These are phyloP conservation scores for Crithidia fasciculata DNA, from an alignment of 208 protist species.

Conservation along the genomic window DNA sequence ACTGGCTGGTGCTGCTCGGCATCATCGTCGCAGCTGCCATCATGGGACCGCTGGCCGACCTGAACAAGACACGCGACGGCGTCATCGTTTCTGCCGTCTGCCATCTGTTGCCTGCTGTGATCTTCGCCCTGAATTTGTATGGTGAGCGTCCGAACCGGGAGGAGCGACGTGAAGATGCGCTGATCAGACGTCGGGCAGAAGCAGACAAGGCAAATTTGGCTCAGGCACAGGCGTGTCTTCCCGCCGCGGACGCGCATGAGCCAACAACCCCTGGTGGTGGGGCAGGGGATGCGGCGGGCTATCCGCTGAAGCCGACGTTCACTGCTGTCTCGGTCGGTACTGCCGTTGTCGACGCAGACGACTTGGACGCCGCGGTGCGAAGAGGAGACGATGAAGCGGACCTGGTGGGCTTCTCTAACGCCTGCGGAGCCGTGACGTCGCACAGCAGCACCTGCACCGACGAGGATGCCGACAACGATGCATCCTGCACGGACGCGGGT, in stretches of 20 bases:
- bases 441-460: neutral
- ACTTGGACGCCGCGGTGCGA: neutral
- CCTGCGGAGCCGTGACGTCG: neutral
- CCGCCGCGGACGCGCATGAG: neutral
- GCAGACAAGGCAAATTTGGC: neutral
- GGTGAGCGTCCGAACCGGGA: constrained; percentile 43
- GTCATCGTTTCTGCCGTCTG: constrained; percentile 38
- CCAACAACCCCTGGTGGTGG: too few relatives aligned
- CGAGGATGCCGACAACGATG: neutral
- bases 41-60: constrained; percentile 51
- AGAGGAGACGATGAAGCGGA: constrained; percentile 30
- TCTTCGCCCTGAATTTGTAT: constrained; percentile 60
- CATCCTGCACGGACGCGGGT: constrained; percentile 4
- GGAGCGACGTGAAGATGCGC: constrained; percentile 35
- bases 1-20: constrained; percentile 41
- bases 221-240: neutral
- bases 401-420: constrained; percentile 10
- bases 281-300: too few relatives aligned
- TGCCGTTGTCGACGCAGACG: neutral
- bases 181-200: constrained; percentile 7
- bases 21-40: constrained; percentile 39
- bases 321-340: neutral
- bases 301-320: too few relatives aligned
- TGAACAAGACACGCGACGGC: constrained; percentile 24
- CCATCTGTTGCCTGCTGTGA: constrained; percentile 32